Base-by-base conservation (phyloP, 164 flowering plant species). In the Macadamia integrifolia region DNA sequence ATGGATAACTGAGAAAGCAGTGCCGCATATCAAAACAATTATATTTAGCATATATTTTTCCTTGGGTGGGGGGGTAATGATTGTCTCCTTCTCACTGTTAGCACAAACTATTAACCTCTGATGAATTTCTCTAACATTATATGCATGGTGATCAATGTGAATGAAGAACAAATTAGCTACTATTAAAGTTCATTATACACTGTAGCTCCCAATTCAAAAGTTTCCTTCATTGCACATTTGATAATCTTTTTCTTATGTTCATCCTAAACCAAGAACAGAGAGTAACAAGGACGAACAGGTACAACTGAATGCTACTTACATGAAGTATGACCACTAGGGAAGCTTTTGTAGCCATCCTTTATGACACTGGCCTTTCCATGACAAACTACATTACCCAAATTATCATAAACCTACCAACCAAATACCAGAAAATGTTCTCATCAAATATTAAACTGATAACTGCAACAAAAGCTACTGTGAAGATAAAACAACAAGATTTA, bases 271-370 rank as follows among this genome's bases (percentile, higher is more conserved):
- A 3, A 46, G 13, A 9, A 9, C 50, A 4, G 13, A 4, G 13
- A 46, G 12, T 46, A 46, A 46, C 1, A 46, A 4, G 7, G 8
- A 46, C 3, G 8, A 8, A 8, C 1, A 46, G 50, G 7, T 46
- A 46, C 8, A 46, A 35, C 40, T 35, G 0, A 13, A 1, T 52
- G 57, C 23, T 32, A 46, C 80, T 78, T 76, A 86, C 90, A 79
- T 63, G 88, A 79, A 70, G 90, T 80, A 75, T 86, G 90, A 14
- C 90, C 90, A 72, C 90, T 86, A 5, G 90, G 90, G 62, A 86
- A 86, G 69, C 90, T 86, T 68, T 83, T 86, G 62, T 83, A 82
- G 15, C 88, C 90, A 66, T 83, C 88, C 70, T 73, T 81, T 57
- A 86, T 74, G 60, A 66, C 77, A 50, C 32, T 66, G 43, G 61